Evolutionary conservation across 129 eudicot genomes (phyloP).

Genomic region (Chrysanthemum lavandulifolium): DNA sequence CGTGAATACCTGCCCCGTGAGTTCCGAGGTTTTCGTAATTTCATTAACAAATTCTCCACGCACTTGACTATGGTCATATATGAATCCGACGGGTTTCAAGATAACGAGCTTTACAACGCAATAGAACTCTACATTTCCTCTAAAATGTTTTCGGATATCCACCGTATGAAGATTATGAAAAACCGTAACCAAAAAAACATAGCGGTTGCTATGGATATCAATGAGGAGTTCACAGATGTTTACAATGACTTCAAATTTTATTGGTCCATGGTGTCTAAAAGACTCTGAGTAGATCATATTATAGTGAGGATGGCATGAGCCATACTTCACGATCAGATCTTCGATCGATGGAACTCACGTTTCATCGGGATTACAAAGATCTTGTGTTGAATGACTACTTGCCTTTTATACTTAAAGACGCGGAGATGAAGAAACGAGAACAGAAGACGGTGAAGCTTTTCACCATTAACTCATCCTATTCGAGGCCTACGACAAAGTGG

Average conservation of each 20-base stretch:
- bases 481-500: conserved; percentile 19
- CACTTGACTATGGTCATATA: conserved; percentile 59
- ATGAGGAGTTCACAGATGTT: conserved; percentile 41
- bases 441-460: conserved; percentile 41
- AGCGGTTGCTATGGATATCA: conserved; percentile 44
- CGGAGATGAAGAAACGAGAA: conserved; percentile 26
- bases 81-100: conserved; percentile 51
- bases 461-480: conserved; percentile 35
- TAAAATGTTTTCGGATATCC: conserved; percentile 32
- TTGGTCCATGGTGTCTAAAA: conserved; percentile 41
- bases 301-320: neutral
- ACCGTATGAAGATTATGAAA: conserved; percentile 47
- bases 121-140: conserved; percentile 45
- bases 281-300: conserved; percentile 12
- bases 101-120: conserved; percentile 59
- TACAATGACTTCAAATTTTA: conserved; percentile 38
- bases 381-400: conserved; percentile 38
- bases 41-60: conserved; percentile 47
- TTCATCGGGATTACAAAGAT: conserved; percentile 35
- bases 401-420: conserved; percentile 40
- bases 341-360: conserved; percentile 39
- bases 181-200: conserved; percentile 41
- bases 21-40: conserved; percentile 37
- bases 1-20: conserved; percentile 56
- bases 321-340: neutral